Base-by-base conservation (phyloP, 139 green algal species). In the Closterium sp. region DNA sequence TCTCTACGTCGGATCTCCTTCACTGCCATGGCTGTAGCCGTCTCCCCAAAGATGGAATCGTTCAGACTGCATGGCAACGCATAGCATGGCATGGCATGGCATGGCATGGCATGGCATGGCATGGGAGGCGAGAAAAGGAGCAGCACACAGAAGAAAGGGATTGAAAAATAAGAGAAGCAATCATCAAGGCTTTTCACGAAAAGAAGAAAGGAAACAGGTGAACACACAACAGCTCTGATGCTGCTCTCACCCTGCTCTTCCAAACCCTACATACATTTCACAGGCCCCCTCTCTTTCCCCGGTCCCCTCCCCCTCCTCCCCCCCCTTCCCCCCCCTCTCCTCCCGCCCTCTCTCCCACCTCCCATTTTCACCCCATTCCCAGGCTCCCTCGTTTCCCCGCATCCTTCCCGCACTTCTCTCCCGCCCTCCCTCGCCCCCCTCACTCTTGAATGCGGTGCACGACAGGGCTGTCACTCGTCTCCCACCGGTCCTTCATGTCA, bases 401-500 rank as follows among this genome's bases (percentile, higher is more conserved):
- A 9, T 11, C 17, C 50, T 3, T 3, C 9, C 17, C 13, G 10
- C 3, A 2, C 28, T 4, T 4, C 28, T 4, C 85, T n/a, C 85
- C 2, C 28, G 4, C 17, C 19, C 10, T 4, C 28, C 17, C 28
- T 21, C 29, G 1, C 45, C 45, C 45, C 10, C 45, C 45, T 87
- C 31, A 92, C 89, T 97, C 97, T 95, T 98, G 96, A 13, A 99
- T 96, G 91, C 97, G 96, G 94, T 99, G 97, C 89, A 99, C 97
- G 85, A 98, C 94, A 29, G 97, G 96, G 84, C 97, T 98, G 94
- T 99, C 97, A 79, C 93, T 97, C 4, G 97, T 99, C 89, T 99
- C 98, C 95, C 98, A 99, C 30, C 96, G 96, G 88, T 99, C 97
- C 27, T 96, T 94, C 22, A 99, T 62, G 91, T 97, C 96, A 70